Evolutionary conservation across 1,284 basidiomycete genomes (phyloP).

Genomic region (Puccinia coronata): DNA sequence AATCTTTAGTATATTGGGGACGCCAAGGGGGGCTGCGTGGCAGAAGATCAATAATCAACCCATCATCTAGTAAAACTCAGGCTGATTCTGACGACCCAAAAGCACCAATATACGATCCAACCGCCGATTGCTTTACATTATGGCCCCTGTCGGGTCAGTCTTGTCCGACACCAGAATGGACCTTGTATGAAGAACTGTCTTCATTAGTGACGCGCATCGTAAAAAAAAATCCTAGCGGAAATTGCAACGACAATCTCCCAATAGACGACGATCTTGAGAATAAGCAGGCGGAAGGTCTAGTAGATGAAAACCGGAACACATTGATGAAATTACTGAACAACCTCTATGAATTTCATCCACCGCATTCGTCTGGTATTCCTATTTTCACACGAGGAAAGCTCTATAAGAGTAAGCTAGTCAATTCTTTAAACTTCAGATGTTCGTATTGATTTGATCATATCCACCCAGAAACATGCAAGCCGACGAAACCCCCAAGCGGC

Average conservation of each 20-base stretch:
- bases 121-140: constrained; percentile 28
- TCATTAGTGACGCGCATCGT: neutral
- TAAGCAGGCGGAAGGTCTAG: neutral
- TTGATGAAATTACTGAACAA: constrained; percentile 8
- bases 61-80: neutral
- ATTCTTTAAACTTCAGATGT: neutral
- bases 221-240: neutral
- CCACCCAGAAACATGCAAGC: neutral
- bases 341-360: constrained; percentile 31
- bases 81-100: neutral
- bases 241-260: neutral
- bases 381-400: constrained; percentile 19
- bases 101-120: neutral
- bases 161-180: constrained; percentile 38
- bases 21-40: constrained; percentile 17
- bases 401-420: neutral
- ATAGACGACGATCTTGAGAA: neutral
- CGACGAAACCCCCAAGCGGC: neutral
- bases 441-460: neutral
- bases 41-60: neutral
- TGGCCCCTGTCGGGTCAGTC: constrained; percentile 19
- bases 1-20: constrained; percentile 33
- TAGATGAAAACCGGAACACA: neutral
- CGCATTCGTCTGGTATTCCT: constrained; percentile 15
- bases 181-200: constrained; percentile 33